These are phyloP conservation scores for Fragaria nilgerrensis DNA, from an alignment of 306 rosid species.

Conservation along the genomic window DNA sequence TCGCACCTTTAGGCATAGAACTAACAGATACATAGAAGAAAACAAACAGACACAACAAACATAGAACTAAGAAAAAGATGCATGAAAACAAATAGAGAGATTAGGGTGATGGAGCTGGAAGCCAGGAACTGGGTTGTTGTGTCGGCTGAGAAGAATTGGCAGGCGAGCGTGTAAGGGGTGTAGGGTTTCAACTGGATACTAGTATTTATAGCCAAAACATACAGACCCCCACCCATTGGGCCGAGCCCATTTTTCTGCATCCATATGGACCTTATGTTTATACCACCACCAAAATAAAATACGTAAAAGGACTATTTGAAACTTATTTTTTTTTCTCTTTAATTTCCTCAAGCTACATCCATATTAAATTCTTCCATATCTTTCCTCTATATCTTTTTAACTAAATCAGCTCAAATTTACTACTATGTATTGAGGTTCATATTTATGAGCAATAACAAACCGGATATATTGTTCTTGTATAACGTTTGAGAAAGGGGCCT, in stretches of 20 bases:
- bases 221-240: background rate
- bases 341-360: background rate
- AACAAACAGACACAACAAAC: background rate
- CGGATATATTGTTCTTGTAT: too few relatives aligned
- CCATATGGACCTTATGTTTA: background rate
- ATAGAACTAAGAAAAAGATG: background rate
- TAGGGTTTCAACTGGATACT: background rate
- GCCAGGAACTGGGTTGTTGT: background rate
- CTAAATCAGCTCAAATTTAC: background rate
- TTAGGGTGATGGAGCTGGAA: background rate
- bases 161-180: background rate
- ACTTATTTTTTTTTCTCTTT: background rate
- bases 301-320: too few relatives aligned
- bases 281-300: too few relatives aligned
- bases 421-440: background rate
- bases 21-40: background rate
- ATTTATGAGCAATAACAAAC: background rate
- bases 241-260: background rate
- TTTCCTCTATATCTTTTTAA: background rate
- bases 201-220: background rate
- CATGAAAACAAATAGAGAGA: background rate
- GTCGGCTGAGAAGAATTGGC: background rate
- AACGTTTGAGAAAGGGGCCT: too few relatives aligned
- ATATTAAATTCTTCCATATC: background rate
- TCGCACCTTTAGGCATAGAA: slow-evolving; percentile 18